phyloP scores from a whole-genome alignment of 225 moss, liverwort and hornwort genomes.

The Polytrichum commune region DNA sequence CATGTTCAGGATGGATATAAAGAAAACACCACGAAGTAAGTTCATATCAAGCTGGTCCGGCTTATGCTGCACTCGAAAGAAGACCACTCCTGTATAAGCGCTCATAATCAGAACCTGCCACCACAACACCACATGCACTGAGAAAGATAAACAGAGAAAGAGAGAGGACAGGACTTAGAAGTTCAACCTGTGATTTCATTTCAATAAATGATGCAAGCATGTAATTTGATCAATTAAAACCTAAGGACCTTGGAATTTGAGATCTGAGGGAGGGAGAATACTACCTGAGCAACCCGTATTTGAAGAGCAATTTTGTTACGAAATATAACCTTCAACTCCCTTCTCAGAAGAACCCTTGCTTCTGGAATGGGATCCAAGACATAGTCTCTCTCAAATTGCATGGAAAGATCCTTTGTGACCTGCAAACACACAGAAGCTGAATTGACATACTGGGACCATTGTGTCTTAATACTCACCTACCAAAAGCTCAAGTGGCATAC shows the following conservation, averaged over 20 bases:
- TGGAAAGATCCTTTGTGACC: slow-evolving; percentile 24
- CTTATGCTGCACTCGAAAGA: slow-evolving; percentile 54
- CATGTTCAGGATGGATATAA: slow-evolving; percentile 78
- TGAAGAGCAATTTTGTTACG: slow-evolving; percentile 68
- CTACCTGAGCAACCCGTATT: slow-evolving; percentile 79
- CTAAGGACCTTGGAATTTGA: background rate
- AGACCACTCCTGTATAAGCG: slow-evolving; percentile 56
- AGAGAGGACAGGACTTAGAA: background rate
- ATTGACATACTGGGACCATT: background rate
- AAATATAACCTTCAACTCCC: slow-evolving; percentile 56
- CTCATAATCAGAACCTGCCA: slow-evolving; percentile 73
- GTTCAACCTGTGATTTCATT: background rate
- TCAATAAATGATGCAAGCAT: slow-evolving; percentile 1
- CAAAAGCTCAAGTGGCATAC: no score
- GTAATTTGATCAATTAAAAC: background rate
- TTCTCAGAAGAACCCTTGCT: slow-evolving; percentile 49
- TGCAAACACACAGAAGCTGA: slow-evolving; percentile 8
- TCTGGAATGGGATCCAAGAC: slow-evolving; percentile 59
- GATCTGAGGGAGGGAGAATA: slow-evolving; percentile 1
- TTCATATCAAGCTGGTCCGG: slow-evolving; percentile 62
- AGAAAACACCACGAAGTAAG: slow-evolving; percentile 65
- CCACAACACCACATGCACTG: slow-evolving; percentile 10
- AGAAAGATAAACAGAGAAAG: background rate
- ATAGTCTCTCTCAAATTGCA: slow-evolving; percentile 70
- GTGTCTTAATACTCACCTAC: no score